Conservation (phyloP, 2,329 filamentous ascomycete species). For the Colletotrichum lindemuthianum region DNA sequence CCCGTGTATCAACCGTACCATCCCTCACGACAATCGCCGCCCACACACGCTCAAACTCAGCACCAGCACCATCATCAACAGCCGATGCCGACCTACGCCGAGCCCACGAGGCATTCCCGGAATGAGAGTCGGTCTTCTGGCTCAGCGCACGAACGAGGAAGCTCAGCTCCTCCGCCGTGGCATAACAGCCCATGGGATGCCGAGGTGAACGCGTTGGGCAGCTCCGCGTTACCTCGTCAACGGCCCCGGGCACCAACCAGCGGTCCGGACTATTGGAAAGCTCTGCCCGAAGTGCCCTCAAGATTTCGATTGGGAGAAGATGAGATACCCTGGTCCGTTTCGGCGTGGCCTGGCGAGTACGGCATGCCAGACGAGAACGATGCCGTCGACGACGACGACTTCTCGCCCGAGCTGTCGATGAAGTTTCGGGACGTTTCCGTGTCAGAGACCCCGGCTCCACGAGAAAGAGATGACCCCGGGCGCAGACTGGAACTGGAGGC, state of each 20-base stretch:
- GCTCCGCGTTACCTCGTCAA: slow-evolving; percentile 40
- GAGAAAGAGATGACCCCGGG: slow-evolving; percentile 26
- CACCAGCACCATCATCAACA: slow-evolving; percentile 34
- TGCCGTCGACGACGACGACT: slow-evolving; percentile 18
- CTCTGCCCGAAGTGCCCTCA: slow-evolving; percentile 51
- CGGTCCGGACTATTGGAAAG: slow-evolving; percentile 50
- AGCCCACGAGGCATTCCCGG: slow-evolving; percentile 30
- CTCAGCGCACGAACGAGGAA: slow-evolving; percentile 55
- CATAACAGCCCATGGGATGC: slow-evolving; percentile 60
- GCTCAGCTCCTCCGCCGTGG: slow-evolving; percentile 59
- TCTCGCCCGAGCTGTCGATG: slow-evolving; percentile 30
- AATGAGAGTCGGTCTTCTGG: slow-evolving; percentile 36
- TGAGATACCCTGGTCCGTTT: slow-evolving; percentile 57
- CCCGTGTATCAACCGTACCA: slow-evolving; percentile 25
- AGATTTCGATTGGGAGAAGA: slow-evolving; percentile 58
- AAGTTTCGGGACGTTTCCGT: slow-evolving; percentile 31
- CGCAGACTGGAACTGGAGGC: slow-evolving; percentile 53
- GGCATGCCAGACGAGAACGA: slow-evolving; percentile 20
- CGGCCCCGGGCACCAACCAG: slow-evolving; percentile 32
- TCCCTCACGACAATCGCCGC: slow-evolving; percentile 28
- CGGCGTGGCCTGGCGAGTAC: slow-evolving; percentile 44
- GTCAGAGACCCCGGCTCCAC: background rate
- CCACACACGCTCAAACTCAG: slow-evolving; percentile 26
- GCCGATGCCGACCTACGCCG: slow-evolving; percentile 30
- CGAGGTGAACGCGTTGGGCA: slow-evolving; percentile 43